A percentile compares a stretch with the other conserved stretches of the same genome.
phyloP scores from a whole-genome alignment of 164 flowering plant species.

The Annona squamosa region DNA sequence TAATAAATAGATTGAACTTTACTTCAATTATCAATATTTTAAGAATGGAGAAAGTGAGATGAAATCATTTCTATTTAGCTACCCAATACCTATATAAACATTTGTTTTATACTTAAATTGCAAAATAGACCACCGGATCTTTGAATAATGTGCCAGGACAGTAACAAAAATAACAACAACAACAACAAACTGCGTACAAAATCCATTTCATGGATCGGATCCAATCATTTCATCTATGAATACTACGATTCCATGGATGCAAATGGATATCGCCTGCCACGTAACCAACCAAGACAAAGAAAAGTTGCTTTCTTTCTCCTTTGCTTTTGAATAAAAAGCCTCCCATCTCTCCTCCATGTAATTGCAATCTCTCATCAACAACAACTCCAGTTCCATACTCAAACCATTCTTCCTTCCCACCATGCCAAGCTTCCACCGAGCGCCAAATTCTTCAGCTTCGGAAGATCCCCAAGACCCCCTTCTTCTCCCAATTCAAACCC shows the following conservation, averaged over 20 bases:
- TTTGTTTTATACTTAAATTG: no score
- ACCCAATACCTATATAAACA: no score
- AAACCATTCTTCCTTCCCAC: not conserved
- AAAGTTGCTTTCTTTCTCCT: not conserved
- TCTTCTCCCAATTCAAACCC: constrained; percentile 40
- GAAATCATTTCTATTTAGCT: no score
- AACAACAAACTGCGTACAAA: no score
- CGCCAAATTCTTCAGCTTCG: constrained; percentile 1
- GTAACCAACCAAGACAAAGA: not conserved
- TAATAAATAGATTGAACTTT: no score
- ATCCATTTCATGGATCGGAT: no score
- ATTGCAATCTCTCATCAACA: not conserved
- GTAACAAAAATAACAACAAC: no score
- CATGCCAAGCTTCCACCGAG: not conserved
- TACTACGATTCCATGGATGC: not conserved
- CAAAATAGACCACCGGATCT: no score
- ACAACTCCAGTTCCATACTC: not conserved
- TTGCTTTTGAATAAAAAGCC: not conserved
- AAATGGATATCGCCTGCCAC: not conserved
- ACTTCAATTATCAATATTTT: no score
- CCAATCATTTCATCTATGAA: no score
- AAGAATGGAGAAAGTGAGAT: no score
- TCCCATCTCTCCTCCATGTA: not conserved
- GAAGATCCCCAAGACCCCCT: constrained; percentile 49
- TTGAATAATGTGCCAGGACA: no score